These are phyloP conservation scores for Colletotrichum sp. DNA, from an alignment of 2,329 filamentous ascomycete genomes.

Conservation along the genomic window DNA sequence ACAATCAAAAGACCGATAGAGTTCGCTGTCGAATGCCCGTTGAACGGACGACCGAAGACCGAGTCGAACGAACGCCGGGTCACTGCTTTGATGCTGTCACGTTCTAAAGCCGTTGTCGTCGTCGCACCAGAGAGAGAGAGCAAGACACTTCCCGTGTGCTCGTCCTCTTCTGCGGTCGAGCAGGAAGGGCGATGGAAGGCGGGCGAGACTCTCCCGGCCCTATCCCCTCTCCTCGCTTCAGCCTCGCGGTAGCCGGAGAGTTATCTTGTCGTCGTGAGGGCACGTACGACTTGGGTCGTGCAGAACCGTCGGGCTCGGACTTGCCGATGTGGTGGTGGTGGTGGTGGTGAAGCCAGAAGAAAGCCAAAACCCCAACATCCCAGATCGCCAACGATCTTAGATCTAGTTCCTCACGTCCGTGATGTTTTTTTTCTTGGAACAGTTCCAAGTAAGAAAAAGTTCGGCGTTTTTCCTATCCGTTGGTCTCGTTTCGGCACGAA, in stretches of 20 bases:
- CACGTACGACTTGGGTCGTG: not conserved
- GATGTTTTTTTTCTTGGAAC: not conserved
- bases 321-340: not conserved
- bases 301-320: not conserved
- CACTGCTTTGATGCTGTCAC: conserved; percentile 1
- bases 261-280: not conserved
- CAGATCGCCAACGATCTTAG: not conserved
- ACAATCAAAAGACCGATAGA: not conserved
- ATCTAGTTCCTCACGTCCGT: not conserved
- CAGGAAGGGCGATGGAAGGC: not conserved
- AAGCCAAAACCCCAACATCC: not conserved
- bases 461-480: not conserved
- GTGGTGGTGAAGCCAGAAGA: not conserved
- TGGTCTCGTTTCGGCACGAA: not conserved
- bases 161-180: not conserved
- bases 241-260: not conserved
- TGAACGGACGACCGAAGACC: conserved; percentile 18
- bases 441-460: not conserved
- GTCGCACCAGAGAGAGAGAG: not conserved
- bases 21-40: conserved; percentile 6
- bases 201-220: not conserved
- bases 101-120: not conserved
- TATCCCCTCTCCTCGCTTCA: not conserved
- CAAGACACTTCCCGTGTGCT: not conserved
- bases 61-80: not conserved